phyloP scores from a whole-genome alignment of 2,329 filamentous ascomycete species.

The Colletotrichum falcatum region DNA sequence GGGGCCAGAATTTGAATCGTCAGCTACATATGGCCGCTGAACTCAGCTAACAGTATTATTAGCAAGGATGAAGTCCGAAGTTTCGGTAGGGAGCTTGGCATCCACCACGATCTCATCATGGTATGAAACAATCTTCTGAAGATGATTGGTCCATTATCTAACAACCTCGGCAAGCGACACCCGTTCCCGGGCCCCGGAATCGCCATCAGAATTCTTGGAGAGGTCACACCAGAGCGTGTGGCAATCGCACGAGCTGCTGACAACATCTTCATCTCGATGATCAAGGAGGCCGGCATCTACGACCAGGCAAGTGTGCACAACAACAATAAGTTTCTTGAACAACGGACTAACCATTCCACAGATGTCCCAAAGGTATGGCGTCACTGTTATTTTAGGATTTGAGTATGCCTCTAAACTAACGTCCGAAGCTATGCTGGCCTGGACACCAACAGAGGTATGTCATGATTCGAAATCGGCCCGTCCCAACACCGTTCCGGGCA shows the following conservation, averaged over 20 bases:
- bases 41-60: conserved; percentile 1
- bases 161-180: background rate
- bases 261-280: conserved; percentile 82
- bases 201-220: conserved; percentile 84
- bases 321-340: background rate
- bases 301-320: conserved; percentile 58
- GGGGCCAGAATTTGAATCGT: background rate
- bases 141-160: background rate
- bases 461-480: background rate
- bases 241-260: conserved; percentile 84
- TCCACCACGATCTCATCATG: conserved; percentile 62
- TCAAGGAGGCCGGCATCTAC: conserved; percentile 78
- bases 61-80: conserved; percentile 46
- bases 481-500: background rate
- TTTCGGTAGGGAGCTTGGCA: conserved; percentile 48
- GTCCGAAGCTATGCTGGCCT: conserved; percentile 54
- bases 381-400: too few species aligned
- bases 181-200: conserved; percentile 71
- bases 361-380: conserved; percentile 56
- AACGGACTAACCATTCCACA: conserved; percentile 40
- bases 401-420: background rate
- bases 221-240: conserved; percentile 83
- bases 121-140: background rate
- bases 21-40: background rate
- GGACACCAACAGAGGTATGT: conserved; percentile 53